These are phyloP conservation scores for Crithidia brevicula DNA, from an alignment of 208 protist genomes.

Conservation along the genomic window DNA sequence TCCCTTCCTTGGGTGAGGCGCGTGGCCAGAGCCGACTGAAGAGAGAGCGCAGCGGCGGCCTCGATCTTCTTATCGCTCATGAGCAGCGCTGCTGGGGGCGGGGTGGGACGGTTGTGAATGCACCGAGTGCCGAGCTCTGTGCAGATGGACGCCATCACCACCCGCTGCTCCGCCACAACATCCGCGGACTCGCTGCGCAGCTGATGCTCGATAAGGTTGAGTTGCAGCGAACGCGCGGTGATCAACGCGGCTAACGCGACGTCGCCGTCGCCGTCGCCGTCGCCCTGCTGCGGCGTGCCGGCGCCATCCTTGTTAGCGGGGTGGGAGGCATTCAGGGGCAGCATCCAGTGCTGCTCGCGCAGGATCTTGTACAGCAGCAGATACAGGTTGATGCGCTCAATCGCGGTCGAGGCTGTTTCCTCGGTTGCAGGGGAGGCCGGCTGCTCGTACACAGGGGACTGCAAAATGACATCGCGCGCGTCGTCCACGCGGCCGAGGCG, in stretches of 20 bases:
- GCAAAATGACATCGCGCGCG: constrained; percentile 62
- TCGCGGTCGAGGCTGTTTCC: constrained; percentile 42
- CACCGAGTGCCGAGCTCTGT: constrained; percentile 78
- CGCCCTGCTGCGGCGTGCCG: neutral
- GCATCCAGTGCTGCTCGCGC: constrained; percentile 29
- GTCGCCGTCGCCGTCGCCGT: constrained; percentile 21
- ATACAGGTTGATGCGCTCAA: constrained; percentile 85
- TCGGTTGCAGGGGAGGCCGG: neutral
- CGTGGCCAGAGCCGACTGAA: constrained; percentile 18
- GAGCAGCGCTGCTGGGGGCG: constrained; percentile 14
- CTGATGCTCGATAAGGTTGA: constrained; percentile 71
- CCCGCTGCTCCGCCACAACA: constrained; percentile 76
- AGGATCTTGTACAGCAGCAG: constrained; percentile 92
- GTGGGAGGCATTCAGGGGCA: constrained; percentile 1
- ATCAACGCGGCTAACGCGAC: constrained; percentile 62
- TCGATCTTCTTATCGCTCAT: constrained; percentile 31
- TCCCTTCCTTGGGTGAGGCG: constrained; percentile 65
- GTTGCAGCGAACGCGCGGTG: constrained; percentile 72
- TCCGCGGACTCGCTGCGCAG: constrained; percentile 84
- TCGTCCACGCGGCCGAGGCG: constrained; percentile 71
- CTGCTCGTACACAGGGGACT: constrained; percentile 49
- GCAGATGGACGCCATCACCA: constrained; percentile 72
- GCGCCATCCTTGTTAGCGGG: neutral
- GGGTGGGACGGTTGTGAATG: constrained; percentile 25
- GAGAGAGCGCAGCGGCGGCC: constrained; percentile 23